Conservation (phyloP, 2,329 filamentous ascomycete species). For the Paecilomyces formosus region DNA sequence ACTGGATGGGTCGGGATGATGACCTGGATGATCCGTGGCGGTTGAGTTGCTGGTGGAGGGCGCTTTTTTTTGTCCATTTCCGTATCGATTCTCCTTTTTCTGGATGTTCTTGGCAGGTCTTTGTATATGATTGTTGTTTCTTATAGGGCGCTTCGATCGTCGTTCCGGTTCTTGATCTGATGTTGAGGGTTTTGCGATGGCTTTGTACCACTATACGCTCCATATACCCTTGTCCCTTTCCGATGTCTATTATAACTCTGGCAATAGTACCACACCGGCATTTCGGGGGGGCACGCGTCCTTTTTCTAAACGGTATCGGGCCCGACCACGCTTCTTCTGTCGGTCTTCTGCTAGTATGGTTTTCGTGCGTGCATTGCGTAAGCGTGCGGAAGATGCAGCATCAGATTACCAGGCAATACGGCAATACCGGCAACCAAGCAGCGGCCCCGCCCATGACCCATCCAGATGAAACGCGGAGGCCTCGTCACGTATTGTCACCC, state of each 20-base stretch:
- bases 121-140: neutral
- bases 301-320: neutral
- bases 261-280: neutral
- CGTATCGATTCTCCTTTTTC: neutral
- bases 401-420: neutral
- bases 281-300: neutral
- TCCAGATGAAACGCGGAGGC: neutral
- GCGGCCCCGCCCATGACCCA: neutral
- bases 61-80: neutral
- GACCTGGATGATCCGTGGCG: slow-evolving; percentile 8
- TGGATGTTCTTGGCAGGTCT: neutral
- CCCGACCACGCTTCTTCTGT: too few species aligned
- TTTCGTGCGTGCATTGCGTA: neutral
- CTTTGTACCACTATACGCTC: neutral
- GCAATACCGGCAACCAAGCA: neutral
- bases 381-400: neutral
- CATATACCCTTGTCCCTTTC: neutral
- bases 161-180: neutral
- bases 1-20: slow-evolving; percentile 9
- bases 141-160: neutral
- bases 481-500: neutral
- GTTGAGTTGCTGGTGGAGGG: neutral
- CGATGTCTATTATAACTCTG: neutral
- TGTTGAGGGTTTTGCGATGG: neutral
- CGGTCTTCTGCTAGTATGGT: neutral